A percentile compares a stretch with the other conserved stretches of the same genome.
phyloP scores from a whole-genome alignment of 208 protist genomes.

The Leishmania tropica region DNA sequence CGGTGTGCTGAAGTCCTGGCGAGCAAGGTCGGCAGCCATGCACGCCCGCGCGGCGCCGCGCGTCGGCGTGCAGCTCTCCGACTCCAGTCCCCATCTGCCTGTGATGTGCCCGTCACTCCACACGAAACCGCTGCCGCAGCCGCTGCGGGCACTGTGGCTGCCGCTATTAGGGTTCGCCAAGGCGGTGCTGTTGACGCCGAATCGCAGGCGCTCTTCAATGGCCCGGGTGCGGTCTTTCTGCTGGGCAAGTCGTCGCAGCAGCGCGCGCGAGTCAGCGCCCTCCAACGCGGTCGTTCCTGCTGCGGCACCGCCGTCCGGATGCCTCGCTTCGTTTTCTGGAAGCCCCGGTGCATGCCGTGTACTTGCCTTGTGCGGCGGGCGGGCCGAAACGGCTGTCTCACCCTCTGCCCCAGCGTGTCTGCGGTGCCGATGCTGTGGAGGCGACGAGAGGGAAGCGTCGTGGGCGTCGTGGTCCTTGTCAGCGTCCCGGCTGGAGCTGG shows the following conservation, averaged over 20 bases:
- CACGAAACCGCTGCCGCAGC: not conserved
- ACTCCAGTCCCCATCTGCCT: not conserved
- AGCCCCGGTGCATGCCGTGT: not conserved
- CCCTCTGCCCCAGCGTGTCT: not conserved
- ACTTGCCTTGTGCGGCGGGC: conserved; percentile 1
- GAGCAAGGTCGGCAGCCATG: not conserved
- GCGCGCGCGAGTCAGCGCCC: conserved; percentile 18
- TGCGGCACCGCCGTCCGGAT: not conserved
- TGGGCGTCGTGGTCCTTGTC: conserved; percentile 1
- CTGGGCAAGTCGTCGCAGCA: conserved; percentile 32
- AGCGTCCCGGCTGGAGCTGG: not conserved
- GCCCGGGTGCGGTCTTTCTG: conserved; percentile 24
- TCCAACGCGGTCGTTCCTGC: not conserved
- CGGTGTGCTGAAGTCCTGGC: not conserved
- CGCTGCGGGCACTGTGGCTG: conserved; percentile 4
- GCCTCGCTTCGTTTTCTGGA: not conserved
- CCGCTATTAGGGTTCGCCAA: not conserved
- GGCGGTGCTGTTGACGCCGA: not conserved
- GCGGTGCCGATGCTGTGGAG: not conserved
- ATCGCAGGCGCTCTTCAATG: conserved; percentile 28
- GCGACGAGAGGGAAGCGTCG: not conserved
- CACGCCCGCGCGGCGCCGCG: not conserved
- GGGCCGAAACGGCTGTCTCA: not conserved
- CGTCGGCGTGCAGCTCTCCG: not conserved
- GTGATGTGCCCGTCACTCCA: not conserved